Evolutionary conservation across 2,329 filamentous ascomycete genomes (phyloP), one percentile per base, ranked within the genome.

Genomic region (Bipolaris sorokiniana): DNA sequence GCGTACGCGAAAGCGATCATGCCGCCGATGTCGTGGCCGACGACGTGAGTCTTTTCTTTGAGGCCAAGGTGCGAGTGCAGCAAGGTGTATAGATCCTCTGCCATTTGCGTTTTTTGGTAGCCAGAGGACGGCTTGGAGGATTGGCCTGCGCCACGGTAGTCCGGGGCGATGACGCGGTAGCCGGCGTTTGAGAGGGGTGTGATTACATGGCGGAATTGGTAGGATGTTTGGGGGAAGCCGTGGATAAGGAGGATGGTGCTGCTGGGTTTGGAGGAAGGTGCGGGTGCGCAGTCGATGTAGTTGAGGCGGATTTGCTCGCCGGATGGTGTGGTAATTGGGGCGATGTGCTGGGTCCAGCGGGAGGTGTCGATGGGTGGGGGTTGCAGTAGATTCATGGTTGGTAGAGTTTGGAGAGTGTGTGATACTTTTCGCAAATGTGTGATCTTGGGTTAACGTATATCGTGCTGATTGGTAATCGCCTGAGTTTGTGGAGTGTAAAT

Each of bases 21-120:
- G 40, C 79, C 79, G 15, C 80, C 79, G 18, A 82, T 81, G 52
- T 82, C 80, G 50, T 83, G 78, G 9, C 80, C 80, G 0, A 82
- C 74, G 3, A 82, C 63, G 54, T 82, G 78, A 3, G 80, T 68
- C 11, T 76, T 71, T 13, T 76, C 66, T 13, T 68, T 70, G 63
- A 80, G 74, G 0, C 63, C 59, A 0, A 81, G 62, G 45, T 70
- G 60, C 6, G 53, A 26, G 28, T 56, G 59, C 10, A 71, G 33
- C 16, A 77, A 51, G 5, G 72, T 61, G 51, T 76, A 65, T 0
- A 82, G 59, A 52, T 81, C 79, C 4, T 67, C 60, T 3, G 79
- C 78, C 62, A 81, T 76, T 42, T 70, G 67, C 5, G 69, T 66
- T 61, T 81, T 81, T 16, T 74, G 75, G 51, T 77, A 82, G 22